A percentile compares a stretch with the other conserved stretches of the same genome.
These are phyloP conservation scores for Asterionellopsis glacialis DNA, from an alignment of 108 stramenopile genomes.

Conservation along the genomic window DNA sequence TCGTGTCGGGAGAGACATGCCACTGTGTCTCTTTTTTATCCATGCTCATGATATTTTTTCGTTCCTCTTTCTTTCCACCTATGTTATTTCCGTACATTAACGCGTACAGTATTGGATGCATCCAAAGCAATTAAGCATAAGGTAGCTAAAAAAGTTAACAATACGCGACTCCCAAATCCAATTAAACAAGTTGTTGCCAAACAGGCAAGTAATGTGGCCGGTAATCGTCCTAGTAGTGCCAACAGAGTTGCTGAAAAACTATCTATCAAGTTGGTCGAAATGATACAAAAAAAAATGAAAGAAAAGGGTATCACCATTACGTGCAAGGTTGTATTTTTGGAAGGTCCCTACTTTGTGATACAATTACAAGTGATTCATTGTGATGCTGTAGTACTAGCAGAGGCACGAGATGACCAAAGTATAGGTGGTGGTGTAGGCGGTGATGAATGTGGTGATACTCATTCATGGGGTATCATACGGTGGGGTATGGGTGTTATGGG, in stretches of 20 bases:
- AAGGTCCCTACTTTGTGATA: constrained; percentile 26
- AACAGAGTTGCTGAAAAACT: constrained; percentile 11
- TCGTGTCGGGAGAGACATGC: no score
- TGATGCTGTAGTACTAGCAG: constrained; percentile 13
- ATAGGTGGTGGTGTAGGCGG: background rate
- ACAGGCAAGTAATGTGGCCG: constrained; percentile 3
- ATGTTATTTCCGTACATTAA: no score
- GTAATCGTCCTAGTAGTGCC: constrained; percentile 3
- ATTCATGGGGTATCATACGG: no score
- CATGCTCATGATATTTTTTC: no score
- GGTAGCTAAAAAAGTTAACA: constrained; percentile 7
- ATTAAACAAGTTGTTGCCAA: constrained; percentile 22
- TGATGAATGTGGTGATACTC: constrained; percentile 1
- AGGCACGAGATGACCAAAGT: background rate
- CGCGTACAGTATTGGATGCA: constrained; percentile 15
- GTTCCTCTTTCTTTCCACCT: no score
- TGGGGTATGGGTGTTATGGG: constrained; percentile 8
- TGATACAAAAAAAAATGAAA: constrained; percentile 22
- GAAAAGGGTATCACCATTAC: constrained; percentile 20
- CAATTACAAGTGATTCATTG: constrained; percentile 21
- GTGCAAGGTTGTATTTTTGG: constrained; percentile 24
- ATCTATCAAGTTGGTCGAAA: background rate
- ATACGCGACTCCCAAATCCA: constrained; percentile 10
- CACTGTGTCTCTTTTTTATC: no score
- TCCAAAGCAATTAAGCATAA: constrained; percentile 17